Evolutionary conservation across 139 green algal species (phyloP).

Genomic region (Micractinium sp.): DNA sequence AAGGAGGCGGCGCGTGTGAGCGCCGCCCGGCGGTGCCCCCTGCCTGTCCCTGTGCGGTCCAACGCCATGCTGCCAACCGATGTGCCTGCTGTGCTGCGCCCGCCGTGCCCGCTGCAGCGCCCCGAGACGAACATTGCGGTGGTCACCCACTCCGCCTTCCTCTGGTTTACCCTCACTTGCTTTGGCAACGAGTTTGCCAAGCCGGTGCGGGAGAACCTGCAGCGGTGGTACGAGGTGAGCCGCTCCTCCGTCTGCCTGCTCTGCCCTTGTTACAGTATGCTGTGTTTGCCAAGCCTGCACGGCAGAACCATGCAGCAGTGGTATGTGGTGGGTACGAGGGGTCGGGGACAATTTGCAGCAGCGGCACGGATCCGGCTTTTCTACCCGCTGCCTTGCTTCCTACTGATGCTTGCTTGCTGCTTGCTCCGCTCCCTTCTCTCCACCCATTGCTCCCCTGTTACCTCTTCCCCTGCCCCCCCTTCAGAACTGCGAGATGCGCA

Average conservation of each 20-base stretch:
- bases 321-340: constrained; percentile 17
- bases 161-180: constrained; percentile 57
- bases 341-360: not conserved
- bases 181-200: constrained; percentile 50
- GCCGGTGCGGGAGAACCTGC: constrained; percentile 40
- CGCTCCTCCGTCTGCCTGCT: not conserved
- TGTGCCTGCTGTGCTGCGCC: not conserved
- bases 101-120: not conserved
- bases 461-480: not conserved
- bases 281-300: constrained; percentile 31
- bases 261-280: no score
- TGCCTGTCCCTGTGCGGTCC: no score
- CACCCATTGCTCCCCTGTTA: not conserved
- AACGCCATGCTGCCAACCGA: not conserved
- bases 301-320: constrained; percentile 40
- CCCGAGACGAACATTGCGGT: constrained; percentile 64
- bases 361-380: no score
- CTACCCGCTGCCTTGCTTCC: no score
- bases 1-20: not conserved
- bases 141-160: constrained; percentile 63
- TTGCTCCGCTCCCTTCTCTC: not conserved
- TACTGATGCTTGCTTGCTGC: not conserved
- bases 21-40: no score
- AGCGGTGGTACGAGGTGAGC: constrained; percentile 38
- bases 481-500: constrained; percentile 71